Conservation (phyloP, 805 yeast genomes). For the Zygosaccharomyces gambellarensis region DNA sequence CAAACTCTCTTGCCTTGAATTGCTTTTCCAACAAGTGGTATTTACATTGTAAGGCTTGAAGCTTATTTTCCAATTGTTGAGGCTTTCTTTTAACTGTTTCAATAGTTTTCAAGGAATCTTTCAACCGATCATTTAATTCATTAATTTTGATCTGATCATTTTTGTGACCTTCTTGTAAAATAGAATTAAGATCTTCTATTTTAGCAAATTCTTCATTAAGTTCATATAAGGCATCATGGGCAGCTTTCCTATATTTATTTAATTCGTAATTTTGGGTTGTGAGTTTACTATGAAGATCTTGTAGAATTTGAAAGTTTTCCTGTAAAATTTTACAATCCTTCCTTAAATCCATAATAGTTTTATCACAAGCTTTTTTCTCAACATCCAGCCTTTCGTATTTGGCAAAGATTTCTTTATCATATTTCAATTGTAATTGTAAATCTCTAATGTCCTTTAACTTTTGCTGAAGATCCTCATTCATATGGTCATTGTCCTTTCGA, state of each 20-base stretch:
- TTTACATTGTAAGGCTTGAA: neutral
- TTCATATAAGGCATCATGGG: constrained; percentile 1
- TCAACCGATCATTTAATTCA: neutral
- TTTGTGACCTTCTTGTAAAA: neutral
- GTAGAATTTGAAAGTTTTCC: neutral
- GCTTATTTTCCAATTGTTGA: neutral
- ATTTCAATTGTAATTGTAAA: constrained; percentile 1
- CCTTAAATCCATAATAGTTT: neutral
- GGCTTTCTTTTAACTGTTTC: neutral
- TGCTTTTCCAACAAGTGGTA: neutral
- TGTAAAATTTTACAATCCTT: neutral
- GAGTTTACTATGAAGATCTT: neutral
- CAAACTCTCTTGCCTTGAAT: neutral
- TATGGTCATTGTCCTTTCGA: neutral
- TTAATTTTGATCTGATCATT: neutral
- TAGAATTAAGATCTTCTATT: neutral
- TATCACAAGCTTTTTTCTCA: neutral
- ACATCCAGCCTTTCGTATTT: neutral
- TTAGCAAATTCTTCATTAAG: constrained; percentile 2
- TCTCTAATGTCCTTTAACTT: neutral
- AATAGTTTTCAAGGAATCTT: neutral
- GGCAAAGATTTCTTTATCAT: neutral
- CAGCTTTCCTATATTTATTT: neutral
- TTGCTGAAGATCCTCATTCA: neutral
- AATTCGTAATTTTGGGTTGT: neutral